Percentiles rank a stretch among this genome's conserved stretches.
phyloP scores from a whole-genome alignment of 1,284 basidiomycete genomes.

The Gomphus sp. region DNA sequence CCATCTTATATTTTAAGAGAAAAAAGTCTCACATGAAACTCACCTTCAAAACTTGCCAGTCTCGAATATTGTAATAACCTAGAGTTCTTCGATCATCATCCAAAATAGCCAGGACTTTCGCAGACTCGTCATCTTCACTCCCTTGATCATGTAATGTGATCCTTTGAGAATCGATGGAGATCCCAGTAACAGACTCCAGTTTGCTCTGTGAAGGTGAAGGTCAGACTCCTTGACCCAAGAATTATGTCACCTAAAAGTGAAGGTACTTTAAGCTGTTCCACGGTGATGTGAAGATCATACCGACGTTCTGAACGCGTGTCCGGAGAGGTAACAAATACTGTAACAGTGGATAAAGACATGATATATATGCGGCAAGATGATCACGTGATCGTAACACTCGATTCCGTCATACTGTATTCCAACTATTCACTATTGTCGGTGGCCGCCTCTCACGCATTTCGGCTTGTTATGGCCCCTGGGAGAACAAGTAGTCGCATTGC shows the following conservation, averaged over 20 bases:
- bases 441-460: background rate
- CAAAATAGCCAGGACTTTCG: conserved; percentile 42
- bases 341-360: conserved; percentile 31
- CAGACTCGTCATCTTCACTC: conserved; percentile 38
- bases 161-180: conserved; percentile 63
- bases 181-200: conserved; percentile 87
- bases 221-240: conserved; percentile 3
- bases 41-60: conserved; percentile 72
- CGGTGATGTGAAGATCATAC: conserved; percentile 63
- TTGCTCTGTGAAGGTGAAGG: conserved; percentile 45
- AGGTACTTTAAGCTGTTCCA: conserved; percentile 71
- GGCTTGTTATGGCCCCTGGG: conserved; percentile 7
- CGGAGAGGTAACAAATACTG: conserved; percentile 73
- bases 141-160: conserved; percentile 48
- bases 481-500: conserved; percentile 6
- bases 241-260: background rate
- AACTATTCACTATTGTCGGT: background rate
- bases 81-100: conserved; percentile 61
- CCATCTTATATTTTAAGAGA: background rate
- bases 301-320: conserved; percentile 84
- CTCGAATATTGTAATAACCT: conserved; percentile 62
- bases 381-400: too few relatives aligned
- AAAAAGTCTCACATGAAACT: background rate
- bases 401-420: background rate
- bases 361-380: background rate